Evolutionary conservation across 768 basidiomycete species (phyloP), one percentile per base, ranked within the genome.

Genomic region (Mycena capillaripes): DNA sequence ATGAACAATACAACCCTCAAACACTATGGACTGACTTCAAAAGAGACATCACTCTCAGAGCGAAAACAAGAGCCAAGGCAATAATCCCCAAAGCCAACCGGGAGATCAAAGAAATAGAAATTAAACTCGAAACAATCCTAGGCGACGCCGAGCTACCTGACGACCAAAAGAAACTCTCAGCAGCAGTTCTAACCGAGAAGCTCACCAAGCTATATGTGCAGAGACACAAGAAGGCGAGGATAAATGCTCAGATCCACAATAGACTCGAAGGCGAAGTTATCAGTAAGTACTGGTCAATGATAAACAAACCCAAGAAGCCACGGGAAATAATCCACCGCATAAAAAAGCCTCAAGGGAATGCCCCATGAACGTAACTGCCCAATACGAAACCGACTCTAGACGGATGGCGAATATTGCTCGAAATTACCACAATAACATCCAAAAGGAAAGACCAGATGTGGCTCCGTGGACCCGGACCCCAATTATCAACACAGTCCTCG

Each of bases 271-370:
- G 59, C 1, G 46, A 50, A n/a, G 29, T 62, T 17, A 52, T 64
- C 1, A 34, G 63, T n/a, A 44, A 21, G 4, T 64, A 52, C 46
- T 64, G 63, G 63, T 64, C 48, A 50, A 27, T 27, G 23, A 50
- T 27, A 25, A 23, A 23, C 48, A 50, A 25, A 10, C 42, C 42
- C 14, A 7, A 44, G 7, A 44, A 44, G 19, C 42, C 42, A 7
- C 5, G 42, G 7, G 42, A 44, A 21, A 7, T 44, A 2, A 21
- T 44, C 1, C 19, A 44, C 19, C 5, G 42, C 16, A 7, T 44
- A 17, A 44, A 44, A 7, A 44, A 44, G 16, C 40, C 40, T 14
- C 40, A 11, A 9, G 16, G 40, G 17, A 42, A 42, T 19, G 40
- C 40, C 4, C 40, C 40, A n/a, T n/a, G 16, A 42, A 42, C 17